Conservation (phyloP, 2,329 filamentous ascomycete genomes). For the Apiospora aurea region DNA sequence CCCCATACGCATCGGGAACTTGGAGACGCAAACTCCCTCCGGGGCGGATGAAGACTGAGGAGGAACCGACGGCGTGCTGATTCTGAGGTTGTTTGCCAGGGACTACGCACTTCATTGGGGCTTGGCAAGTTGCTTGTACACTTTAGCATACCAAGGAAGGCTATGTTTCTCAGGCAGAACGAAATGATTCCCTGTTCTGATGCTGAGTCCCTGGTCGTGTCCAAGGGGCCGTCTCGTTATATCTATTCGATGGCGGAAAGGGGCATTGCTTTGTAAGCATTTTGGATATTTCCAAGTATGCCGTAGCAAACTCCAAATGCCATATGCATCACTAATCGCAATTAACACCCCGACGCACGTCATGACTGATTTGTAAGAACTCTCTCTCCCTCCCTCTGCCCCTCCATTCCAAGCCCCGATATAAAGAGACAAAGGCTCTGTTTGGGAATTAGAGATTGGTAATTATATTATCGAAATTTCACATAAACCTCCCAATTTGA, state of each 20-base stretch:
- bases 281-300: neutral
- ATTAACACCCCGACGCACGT: neutral
- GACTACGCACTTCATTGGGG: too few species aligned
- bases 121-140: too few species aligned
- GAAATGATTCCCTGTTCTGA: neutral
- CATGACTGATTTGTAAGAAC: slow-evolving; percentile 47
- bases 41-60: too few species aligned
- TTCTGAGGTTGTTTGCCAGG: too few species aligned
- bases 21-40: too few species aligned
- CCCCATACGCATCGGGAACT: too few species aligned
- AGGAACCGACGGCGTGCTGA: too few species aligned
- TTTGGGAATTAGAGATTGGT: neutral
- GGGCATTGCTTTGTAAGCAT: neutral
- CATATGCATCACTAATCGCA: neutral
- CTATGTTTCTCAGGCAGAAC: too few species aligned
- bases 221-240: neutral
- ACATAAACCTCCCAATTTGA: neutral
- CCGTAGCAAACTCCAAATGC: neutral
- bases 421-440: neutral
- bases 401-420: neutral
- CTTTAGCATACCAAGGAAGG: too few species aligned
- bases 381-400: slow-evolving; percentile 1
- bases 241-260: neutral
- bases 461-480: neutral
- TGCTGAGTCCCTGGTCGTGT: neutral